A percentile compares a stretch with the other conserved stretches of the same genome.
These are phyloP conservation scores for Pugionium cornutum DNA, from an alignment of 345 rosid species.

Conservation along the genomic window DNA sequence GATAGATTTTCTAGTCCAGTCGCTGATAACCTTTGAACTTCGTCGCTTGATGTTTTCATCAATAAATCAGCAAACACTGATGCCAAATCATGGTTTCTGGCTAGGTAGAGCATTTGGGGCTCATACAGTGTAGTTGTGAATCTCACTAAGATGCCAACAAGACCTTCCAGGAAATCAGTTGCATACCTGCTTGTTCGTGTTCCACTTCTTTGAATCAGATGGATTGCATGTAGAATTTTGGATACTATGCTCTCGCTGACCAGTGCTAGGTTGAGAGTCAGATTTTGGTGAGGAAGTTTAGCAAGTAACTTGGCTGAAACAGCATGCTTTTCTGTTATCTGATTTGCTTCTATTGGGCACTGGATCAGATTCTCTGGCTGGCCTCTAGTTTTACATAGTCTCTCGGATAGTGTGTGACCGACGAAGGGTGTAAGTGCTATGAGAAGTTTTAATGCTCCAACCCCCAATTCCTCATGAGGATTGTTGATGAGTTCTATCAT, in stretches of 20 bases:
- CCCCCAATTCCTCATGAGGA: constrained; percentile 68
- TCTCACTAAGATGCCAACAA: constrained; percentile 78
- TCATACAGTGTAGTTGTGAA: constrained; percentile 84
- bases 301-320: constrained; percentile 73
- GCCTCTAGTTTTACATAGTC: constrained; percentile 73
- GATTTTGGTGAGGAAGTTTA: constrained; percentile 75
- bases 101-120: constrained; percentile 59
- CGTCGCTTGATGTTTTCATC: constrained; percentile 69
- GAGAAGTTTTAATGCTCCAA: constrained; percentile 70
- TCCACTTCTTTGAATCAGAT: constrained; percentile 56
- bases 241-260: constrained; percentile 54
- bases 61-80: constrained; percentile 70
- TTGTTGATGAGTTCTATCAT: constrained; percentile 70
- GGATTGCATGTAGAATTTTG: constrained; percentile 51
- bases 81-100: constrained; percentile 69
- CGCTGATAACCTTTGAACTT: constrained; percentile 83
- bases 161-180: constrained; percentile 70
- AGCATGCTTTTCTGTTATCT: constrained; percentile 71
- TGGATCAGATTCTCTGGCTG: constrained; percentile 71
- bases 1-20: constrained; percentile 81
- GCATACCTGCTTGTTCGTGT: constrained; percentile 69
- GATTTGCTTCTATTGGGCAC: constrained; percentile 41
- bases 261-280: constrained; percentile 76
- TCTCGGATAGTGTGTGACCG: constrained; percentile 69
- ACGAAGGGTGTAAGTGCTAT: constrained; percentile 58